Evolutionary conservation across 371 early-diverging fungal species (phyloP), one percentile per base, ranked within the genome.

Genomic region (Syncephalastrum racemosum): DNA sequence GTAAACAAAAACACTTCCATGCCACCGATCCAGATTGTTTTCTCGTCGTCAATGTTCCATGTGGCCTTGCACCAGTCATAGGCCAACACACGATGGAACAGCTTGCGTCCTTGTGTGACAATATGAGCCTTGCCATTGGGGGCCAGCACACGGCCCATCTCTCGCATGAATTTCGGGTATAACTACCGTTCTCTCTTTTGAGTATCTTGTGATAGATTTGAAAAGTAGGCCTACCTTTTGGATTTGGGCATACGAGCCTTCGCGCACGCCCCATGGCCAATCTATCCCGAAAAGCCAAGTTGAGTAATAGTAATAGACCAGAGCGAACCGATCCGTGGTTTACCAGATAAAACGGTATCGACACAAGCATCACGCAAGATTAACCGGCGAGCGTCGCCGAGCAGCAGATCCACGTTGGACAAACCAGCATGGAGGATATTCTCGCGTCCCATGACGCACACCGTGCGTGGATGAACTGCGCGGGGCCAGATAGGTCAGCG

Each of bases 181-280:
- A 78, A 54, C 77, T 76, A 53, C 40, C 18, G 25, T 41, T 44
- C n/a, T n/a, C n/a, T n/a, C n/a, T n/a, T 23, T 39, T 44, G 14
- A 40, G 25, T 44, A 2, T 31, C 36, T 36, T 24, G 36, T 50
- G 4, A 22, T 19, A 20, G 23, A 6, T 48, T 0, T 16, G 16
- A 19, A 43, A 23, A 22, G 42, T 23, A 46, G 14, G 22, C 22
- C 58, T 63, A 76, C 77, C 59, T 64, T 68, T 63, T 70, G 67
- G 31, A 74, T 70, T 14, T 65, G 60, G 3, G 53, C 45, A 58
- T 45, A 74, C 0, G 73, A 63, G 5, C 67, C 69, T 50, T 78
- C 78, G 19, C 78, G 64, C 14, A 70, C 19, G 24, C 78, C 78
- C 78, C 78, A 78, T 20, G 78, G 78, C 70, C 72, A 74, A 49